Base-by-base conservation (phyloP, 2,329 filamentous ascomycete species). In the Trichoderma breve region DNA sequence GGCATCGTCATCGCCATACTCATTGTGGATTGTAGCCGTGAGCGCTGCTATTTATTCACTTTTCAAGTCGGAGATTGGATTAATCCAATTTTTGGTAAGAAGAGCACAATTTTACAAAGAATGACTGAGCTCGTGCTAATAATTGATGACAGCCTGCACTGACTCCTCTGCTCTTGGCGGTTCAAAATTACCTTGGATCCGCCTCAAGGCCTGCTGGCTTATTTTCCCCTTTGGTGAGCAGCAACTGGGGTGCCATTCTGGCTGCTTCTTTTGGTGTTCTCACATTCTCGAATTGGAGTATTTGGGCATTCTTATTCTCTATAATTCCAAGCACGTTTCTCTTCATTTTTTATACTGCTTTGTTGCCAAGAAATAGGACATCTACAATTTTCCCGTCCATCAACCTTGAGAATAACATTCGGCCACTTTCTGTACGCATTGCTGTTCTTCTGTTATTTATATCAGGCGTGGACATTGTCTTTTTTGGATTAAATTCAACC, bases 211-310 rank as follows among this genome's bases (percentile, higher is more conserved):
- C 39, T 24, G 0, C 2, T 24, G 1, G 39, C 21, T 15, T 39
- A 43, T 63, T 63, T 4, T 51, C 68, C 0, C 39, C 72, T 32
- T 6, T 74, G 2, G 21, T 62, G 0, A 65, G 26, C 12, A 74
- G 73, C 0, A 11, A 69, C 1, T 70, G 64, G 47, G 71, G 71
- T 0, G 21, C 76, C 12, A 2, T 47, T 1, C 1, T 71, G 0
- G 21, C 70, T 0, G 75, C 76, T 1, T 24, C 63, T 1, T 43
- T 75, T 3, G 60, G 73, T 0, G 64, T 68, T 0, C 36, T 76
- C 1, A 71, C 77, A 4, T 69, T 83, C 18, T 76, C 78, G 0
- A 77, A 78, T 24, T 80, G 79, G 71, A 74, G 79, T 43, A 21
- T 78, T 4, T 26, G 71, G 61, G 73, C 73, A 61, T 74, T 55